These are phyloP conservation scores for Gaeumannomyces sp. DNA, from an alignment of 2,329 filamentous ascomycete genomes.

Conservation along the genomic window DNA sequence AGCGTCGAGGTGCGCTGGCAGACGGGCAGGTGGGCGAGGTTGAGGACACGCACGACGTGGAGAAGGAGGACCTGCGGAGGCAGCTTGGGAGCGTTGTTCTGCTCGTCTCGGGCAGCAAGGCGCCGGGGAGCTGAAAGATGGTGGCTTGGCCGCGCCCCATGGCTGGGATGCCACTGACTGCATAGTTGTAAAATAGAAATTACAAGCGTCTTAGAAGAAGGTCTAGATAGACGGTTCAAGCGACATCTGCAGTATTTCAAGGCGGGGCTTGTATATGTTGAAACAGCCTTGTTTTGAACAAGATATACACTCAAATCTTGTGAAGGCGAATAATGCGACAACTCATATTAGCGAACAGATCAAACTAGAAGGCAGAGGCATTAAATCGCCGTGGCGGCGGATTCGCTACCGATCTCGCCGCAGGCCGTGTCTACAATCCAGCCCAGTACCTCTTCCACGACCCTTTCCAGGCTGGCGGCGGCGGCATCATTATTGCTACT, in stretches of 20 bases:
- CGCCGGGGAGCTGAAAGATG: neutral
- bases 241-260: neutral
- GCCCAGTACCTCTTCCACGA: too few species aligned
- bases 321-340: too few species aligned
- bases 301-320: too few species aligned
- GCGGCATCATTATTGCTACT: too few species aligned
- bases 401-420: too few species aligned
- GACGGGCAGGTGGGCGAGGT: constrained; percentile 88
- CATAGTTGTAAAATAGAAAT: neutral
- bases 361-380: too few species aligned
- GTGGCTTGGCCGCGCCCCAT: neutral
- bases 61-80: constrained; percentile 79
- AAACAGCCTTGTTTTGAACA: too few species aligned
- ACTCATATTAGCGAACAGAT: too few species aligned
- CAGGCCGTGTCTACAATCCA: too few species aligned
- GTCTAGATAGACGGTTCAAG: neutral
- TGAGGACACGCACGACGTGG: constrained; percentile 95
- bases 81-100: constrained; percentile 85
- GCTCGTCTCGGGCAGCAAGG: constrained; percentile 58
- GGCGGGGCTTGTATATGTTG: too few species aligned
- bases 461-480: too few species aligned
- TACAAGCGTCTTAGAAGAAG: neutral
- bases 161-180: neutral
- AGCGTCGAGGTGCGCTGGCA: constrained; percentile 89
- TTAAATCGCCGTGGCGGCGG: too few species aligned